A percentile compares a stretch with the other conserved stretches of the same genome.
These are phyloP conservation scores for Geosiphon pyriformis DNA, from an alignment of 192 early-diverging fungal species.

Conservation along the genomic window DNA sequence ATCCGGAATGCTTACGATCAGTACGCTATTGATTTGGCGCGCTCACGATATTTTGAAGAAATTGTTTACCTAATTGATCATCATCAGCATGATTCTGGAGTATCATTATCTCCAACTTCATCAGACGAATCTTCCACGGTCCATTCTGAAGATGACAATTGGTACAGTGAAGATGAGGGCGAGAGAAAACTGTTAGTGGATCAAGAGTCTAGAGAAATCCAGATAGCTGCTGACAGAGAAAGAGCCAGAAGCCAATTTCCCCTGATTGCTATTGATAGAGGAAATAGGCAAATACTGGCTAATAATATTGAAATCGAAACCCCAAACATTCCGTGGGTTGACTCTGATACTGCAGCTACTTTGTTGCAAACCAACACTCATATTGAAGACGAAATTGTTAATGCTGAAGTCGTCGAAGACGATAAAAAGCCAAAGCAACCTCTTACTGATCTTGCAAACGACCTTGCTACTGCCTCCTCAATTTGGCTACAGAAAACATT, in stretches of 20 bases:
- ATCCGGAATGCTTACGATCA: constrained; percentile 15
- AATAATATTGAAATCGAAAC: not conserved
- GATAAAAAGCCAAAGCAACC: constrained; percentile 20
- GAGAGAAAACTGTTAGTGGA: constrained; percentile 21
- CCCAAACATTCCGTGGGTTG: constrained; percentile 21
- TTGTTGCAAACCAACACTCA: constrained; percentile 7
- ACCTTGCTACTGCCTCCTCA: constrained; percentile 24
- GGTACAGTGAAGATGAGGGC: constrained; percentile 30
- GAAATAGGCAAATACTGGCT: constrained; percentile 18
- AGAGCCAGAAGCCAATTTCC: constrained; percentile 27
- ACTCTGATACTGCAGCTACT: not conserved
- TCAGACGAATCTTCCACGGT: constrained; percentile 6
- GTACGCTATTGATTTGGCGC: constrained; percentile 13
- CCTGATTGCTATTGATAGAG: constrained; percentile 29
- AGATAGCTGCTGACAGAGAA: not conserved
- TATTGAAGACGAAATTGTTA: constrained; percentile 11
- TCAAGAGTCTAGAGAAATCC: constrained; percentile 18
- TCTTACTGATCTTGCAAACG: constrained; percentile 30
- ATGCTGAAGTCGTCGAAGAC: constrained; percentile 15
- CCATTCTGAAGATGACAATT: constrained; percentile 23
- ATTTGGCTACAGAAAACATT: constrained; percentile 44
- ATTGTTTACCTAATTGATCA: constrained; percentile 4
- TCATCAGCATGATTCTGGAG: constrained; percentile 21
- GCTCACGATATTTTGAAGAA: constrained; percentile 8
- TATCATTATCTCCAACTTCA: constrained; percentile 19